These are phyloP conservation scores for Botryobasidium botryosum DNA, from an alignment of 768 basidiomycete species.

Conservation along the genomic window DNA sequence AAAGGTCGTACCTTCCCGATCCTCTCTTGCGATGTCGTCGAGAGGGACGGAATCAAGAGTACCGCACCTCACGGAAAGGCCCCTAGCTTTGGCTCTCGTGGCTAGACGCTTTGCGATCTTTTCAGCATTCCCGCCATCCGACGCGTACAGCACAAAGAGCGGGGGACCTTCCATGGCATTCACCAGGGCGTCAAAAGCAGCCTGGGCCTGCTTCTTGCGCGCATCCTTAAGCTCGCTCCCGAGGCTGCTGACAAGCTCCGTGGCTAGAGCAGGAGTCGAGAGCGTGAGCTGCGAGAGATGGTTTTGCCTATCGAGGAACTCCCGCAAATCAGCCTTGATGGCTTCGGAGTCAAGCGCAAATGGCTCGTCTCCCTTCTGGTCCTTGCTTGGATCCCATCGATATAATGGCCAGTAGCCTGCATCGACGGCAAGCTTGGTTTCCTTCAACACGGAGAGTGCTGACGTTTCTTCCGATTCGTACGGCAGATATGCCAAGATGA, in stretches of 20 bases:
- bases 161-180: slow-evolving; percentile 78
- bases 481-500: slow-evolving; percentile 89
- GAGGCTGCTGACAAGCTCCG: slow-evolving; percentile 65
- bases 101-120: slow-evolving; percentile 84
- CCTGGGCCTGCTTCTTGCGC: slow-evolving; percentile 61
- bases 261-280: slow-evolving; percentile 60
- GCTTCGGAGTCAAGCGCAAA: slow-evolving; percentile 88
- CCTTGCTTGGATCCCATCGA: slow-evolving; percentile 88
- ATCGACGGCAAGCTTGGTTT: slow-evolving; percentile 93
- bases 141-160: slow-evolving; percentile 78
- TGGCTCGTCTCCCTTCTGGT: slow-evolving; percentile 54
- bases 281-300: slow-evolving; percentile 87
- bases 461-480: slow-evolving; percentile 59
- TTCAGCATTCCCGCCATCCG: slow-evolving; percentile 91
- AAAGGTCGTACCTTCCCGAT: slow-evolving; percentile 31
- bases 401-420: slow-evolving; percentile 97
- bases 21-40: slow-evolving; percentile 56
- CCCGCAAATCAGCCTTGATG: slow-evolving; percentile 82
- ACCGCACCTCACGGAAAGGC: slow-evolving; percentile 55
- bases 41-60: slow-evolving; percentile 70
- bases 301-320: slow-evolving; percentile 92
- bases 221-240: slow-evolving; percentile 76
- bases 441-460: slow-evolving; percentile 84
- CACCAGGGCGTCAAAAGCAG: slow-evolving; percentile 71
- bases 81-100: slow-evolving; percentile 66